Base-by-base conservation (phyloP, 805 yeast species). In the Kurtzmaniella fragi region DNA sequence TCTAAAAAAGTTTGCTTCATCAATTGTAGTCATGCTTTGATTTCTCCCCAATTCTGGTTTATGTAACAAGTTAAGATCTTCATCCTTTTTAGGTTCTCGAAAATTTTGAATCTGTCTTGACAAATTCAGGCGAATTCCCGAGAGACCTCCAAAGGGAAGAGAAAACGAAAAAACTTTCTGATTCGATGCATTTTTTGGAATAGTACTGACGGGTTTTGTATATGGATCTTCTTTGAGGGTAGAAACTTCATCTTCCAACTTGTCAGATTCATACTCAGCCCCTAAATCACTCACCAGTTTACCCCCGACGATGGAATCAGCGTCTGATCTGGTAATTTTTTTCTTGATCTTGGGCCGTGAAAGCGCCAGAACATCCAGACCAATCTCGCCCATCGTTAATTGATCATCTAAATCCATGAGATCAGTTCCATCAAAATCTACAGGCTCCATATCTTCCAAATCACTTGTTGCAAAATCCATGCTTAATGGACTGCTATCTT, bases 1-100 rank as follows among this genome's bases (percentile, higher is more conserved):
- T 38, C 64, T 68, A 56, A 75, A 86, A 26, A 76, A 62, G 10
- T 64, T 57, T 1, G 80, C 79, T 47, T 87, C 95, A 40, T 83
- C 86, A 4, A 74, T 29, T 0, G 88, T 81, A 31, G 74, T 63
- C 23, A 81, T 70, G 0, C 82, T 70, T 42, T 77, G 77, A 41
- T 77, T 82, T 28, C 83, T 66, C 5, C 25, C 8, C 8, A 5
- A 5, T 5, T 20, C 5, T 5, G 25, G 25, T 8, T 5, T 20
- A 20, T 20, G 25, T 20, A 8, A 20, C 8, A 20, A 20, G 8
- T 20, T 35, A 20, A 20, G 7, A 20, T 20, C 25, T 20, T 20
- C 25, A 20, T 20, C 25, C 8, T 20, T 20, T 8, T 20, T 39
- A 37, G 48, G 56, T 28, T 52, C 39, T 26, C 45, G 46, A 40